Conservation (phyloP, 345 rosid species). For the Eutrema japonicum region DNA sequence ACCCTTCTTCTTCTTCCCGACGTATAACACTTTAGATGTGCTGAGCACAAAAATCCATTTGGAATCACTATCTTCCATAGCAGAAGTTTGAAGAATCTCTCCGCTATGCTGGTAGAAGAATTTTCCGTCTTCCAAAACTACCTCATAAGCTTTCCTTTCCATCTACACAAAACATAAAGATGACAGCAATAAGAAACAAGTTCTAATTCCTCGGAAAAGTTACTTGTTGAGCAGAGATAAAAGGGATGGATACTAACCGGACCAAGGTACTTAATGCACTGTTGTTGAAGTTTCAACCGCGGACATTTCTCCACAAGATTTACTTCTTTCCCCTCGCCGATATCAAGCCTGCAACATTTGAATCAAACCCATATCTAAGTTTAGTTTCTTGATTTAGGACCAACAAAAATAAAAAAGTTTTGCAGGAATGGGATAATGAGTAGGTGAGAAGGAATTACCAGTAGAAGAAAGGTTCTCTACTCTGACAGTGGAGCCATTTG, state of each 20-base stretch:
- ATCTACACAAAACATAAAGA: slow-evolving; percentile 49
- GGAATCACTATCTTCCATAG: slow-evolving; percentile 48
- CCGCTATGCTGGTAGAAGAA: slow-evolving; percentile 67
- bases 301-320: slow-evolving; percentile 75
- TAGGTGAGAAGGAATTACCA: slow-evolving; percentile 56
- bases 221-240: slow-evolving; percentile 3
- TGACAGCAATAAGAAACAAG: slow-evolving; percentile 23
- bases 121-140: slow-evolving; percentile 66
- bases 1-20: slow-evolving; percentile 86
- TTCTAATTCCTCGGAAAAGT: slow-evolving; percentile 26
- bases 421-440: slow-evolving; percentile 8
- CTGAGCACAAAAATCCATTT: slow-evolving; percentile 97
- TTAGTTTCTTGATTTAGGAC: slow-evolving; percentile 26
- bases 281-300: slow-evolving; percentile 73
- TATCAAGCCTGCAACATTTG: slow-evolving; percentile 74
- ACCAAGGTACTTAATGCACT: slow-evolving; percentile 94
- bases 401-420: no score
- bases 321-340: slow-evolving; percentile 92
- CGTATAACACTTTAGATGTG: slow-evolving; percentile 69
- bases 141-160: slow-evolving; percentile 87
- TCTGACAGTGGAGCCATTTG: slow-evolving; percentile 80
- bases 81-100: slow-evolving; percentile 61
- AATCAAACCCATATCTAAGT: slow-evolving; percentile 22
- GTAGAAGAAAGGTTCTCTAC: slow-evolving; percentile 97
- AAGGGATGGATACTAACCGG: slow-evolving; percentile 58